These are phyloP conservation scores for Nakataea oryzae DNA, from an alignment of 2,329 filamentous ascomycete species.

Conservation along the genomic window DNA sequence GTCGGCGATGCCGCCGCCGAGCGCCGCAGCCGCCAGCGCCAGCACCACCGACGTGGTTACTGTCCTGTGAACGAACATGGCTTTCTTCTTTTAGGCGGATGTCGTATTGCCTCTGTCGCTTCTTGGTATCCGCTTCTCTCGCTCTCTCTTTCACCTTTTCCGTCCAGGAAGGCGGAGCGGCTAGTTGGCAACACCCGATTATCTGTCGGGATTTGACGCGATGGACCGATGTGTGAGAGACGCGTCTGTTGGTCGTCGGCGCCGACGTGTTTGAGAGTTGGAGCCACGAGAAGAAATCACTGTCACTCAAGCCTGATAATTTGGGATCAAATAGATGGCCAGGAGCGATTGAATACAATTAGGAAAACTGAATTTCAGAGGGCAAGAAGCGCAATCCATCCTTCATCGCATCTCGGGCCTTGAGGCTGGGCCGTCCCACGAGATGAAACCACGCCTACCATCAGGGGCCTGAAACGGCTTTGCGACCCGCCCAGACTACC, in stretches of 20 bases:
- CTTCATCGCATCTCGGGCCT: neutral
- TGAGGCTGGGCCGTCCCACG: neutral
- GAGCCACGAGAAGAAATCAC: neutral
- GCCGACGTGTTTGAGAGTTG: neutral
- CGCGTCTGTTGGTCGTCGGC: no score
- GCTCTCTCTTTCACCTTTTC: neutral
- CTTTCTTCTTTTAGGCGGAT: neutral
- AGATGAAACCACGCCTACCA: neutral
- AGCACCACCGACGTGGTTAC: neutral
- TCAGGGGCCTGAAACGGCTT: constrained; percentile 11
- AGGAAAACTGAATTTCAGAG: neutral
- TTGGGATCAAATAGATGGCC: no score
- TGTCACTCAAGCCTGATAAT: neutral
- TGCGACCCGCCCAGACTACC: constrained; percentile 9
- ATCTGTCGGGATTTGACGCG: neutral
- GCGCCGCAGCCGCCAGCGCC: constrained; percentile 6
- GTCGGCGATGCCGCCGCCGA: constrained; percentile 15
- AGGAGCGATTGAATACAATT: neutral
- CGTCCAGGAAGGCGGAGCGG: neutral
- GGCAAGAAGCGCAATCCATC: neutral
- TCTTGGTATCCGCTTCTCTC: neutral
- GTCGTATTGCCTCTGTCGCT: neutral
- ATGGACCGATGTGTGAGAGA: no score
- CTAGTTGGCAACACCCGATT: neutral
- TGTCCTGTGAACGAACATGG: neutral